Conservation (phyloP, 495 filamentous ascomycete genomes). For the Aspergillus cristatus region DNA sequence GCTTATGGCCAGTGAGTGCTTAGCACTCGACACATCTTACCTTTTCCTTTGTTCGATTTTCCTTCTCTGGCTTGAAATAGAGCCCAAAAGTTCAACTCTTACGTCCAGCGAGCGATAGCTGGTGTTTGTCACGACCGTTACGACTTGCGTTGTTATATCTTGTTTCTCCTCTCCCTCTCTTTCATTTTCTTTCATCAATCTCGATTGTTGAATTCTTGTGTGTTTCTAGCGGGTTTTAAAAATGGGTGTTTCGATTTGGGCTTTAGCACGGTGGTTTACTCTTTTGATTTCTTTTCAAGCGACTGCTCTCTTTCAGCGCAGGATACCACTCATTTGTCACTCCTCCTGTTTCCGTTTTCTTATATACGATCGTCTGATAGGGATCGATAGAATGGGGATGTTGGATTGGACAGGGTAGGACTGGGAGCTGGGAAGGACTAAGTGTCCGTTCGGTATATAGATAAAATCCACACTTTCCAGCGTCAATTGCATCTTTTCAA, state of each 20-base stretch:
- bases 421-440: no score
- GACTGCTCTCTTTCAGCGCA: conserved; percentile 8
- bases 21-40: conserved; percentile 2
- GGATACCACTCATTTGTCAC: conserved; percentile 17
- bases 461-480: no score
- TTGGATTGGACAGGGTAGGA: no score
- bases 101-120: conserved; percentile 20
- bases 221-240: conserved; percentile 2
- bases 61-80: conserved; percentile 4
- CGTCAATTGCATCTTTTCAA: no score
- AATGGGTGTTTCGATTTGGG: conserved; percentile 5
- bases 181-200: conserved; percentile 2
- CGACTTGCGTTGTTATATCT: conserved; percentile 17
- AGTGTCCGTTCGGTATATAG: no score
- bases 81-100: background rate
- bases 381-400: no score
- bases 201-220: conserved; percentile 3
- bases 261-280: background rate
- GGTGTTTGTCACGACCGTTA: conserved; percentile 26
- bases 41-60: conserved; percentile 6
- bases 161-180: background rate
- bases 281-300: conserved; percentile 7
- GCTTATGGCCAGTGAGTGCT: conserved; percentile 35
- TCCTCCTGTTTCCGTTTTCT: no score
- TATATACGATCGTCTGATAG: no score